These are phyloP conservation scores for Leccinum solheimii DNA, from an alignment of 1,284 basidiomycete species.

Conservation along the genomic window DNA sequence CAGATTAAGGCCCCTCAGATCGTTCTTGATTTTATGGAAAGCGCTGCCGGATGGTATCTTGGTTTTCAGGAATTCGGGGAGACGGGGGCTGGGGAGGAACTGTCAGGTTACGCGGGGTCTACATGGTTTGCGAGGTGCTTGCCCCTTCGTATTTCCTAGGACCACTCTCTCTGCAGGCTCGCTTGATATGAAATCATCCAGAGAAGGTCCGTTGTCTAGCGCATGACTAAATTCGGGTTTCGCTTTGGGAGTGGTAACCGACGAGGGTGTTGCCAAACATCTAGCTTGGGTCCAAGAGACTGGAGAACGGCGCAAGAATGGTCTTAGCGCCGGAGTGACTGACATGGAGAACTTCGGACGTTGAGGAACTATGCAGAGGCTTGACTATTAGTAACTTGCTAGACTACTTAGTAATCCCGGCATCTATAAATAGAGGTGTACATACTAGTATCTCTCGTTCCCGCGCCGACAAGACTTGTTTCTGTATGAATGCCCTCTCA, in stretches of 20 bases:
- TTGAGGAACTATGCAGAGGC: too few species aligned
- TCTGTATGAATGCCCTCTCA: slow-evolving; percentile 78
- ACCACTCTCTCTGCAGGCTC: slow-evolving; percentile 65
- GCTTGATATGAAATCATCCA: slow-evolving; percentile 85
- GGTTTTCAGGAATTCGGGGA: slow-evolving; percentile 93
- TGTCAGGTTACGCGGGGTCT: not conserved
- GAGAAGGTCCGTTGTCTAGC: slow-evolving; percentile 71
- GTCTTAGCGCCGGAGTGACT: slow-evolving; percentile 14
- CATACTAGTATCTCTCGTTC: slow-evolving; percentile 2
- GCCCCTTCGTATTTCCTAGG: slow-evolving; percentile 80
- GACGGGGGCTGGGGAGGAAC: slow-evolving; percentile 63
- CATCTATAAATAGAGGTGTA: not conserved
- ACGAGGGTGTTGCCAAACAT: slow-evolving; percentile 57
- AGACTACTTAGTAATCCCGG: slow-evolving; percentile 19
- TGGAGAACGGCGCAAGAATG: slow-evolving; percentile 10
- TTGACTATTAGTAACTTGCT: not conserved
- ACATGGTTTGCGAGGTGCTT: slow-evolving; percentile 9
- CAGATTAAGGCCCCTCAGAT: slow-evolving; percentile 86
- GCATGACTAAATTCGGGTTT: slow-evolving; percentile 54
- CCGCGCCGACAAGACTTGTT: slow-evolving; percentile 4
- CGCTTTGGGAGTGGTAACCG: slow-evolving; percentile 28
- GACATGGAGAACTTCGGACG: slow-evolving; percentile 15
- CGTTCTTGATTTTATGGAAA: slow-evolving; percentile 93
- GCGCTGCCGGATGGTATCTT: slow-evolving; percentile 88
- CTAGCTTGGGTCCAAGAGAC: slow-evolving; percentile 34